Evolutionary conservation across 306 rosid species (phyloP).

Genomic region (Trifolium repens): DNA sequence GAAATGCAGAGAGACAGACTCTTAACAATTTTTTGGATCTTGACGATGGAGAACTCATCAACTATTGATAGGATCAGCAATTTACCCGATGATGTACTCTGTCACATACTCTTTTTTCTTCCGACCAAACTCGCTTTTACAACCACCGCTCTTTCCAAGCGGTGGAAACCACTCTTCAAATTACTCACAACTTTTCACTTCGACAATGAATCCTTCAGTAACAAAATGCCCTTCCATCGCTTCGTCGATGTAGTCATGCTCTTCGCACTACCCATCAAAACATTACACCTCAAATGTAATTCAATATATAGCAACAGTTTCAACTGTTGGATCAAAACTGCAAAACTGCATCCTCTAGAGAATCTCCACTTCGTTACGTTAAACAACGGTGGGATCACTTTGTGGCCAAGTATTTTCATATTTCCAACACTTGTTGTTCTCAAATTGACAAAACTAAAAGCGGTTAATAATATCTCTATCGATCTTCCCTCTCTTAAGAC

Average conservation of each 20-base stretch:
- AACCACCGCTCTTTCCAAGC: background rate
- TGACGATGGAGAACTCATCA: too few relatives aligned
- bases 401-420: background rate
- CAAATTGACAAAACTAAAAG: background rate
- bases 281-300: too few relatives aligned
- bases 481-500: background rate
- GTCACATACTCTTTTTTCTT: background rate
- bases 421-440: background rate
- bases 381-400: too few relatives aligned
- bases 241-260: too few relatives aligned
- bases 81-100: background rate
- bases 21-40: too few relatives aligned
- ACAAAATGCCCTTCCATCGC: too few relatives aligned
- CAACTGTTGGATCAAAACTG: background rate
- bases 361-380: background rate
- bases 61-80: background rate
- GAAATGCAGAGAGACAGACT: too few relatives aligned
- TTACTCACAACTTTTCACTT: background rate
- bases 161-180: background rate
- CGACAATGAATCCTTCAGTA: too few relatives aligned
- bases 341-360: background rate
- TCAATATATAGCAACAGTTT: too few relatives aligned
- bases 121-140: background rate
- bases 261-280: too few relatives aligned
- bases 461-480: background rate